Evolutionary conservation across 495 filamentous ascomycete genomes (phyloP), one percentile per base, ranked within the genome.

Genomic region (Daldinia bambusicola): DNA sequence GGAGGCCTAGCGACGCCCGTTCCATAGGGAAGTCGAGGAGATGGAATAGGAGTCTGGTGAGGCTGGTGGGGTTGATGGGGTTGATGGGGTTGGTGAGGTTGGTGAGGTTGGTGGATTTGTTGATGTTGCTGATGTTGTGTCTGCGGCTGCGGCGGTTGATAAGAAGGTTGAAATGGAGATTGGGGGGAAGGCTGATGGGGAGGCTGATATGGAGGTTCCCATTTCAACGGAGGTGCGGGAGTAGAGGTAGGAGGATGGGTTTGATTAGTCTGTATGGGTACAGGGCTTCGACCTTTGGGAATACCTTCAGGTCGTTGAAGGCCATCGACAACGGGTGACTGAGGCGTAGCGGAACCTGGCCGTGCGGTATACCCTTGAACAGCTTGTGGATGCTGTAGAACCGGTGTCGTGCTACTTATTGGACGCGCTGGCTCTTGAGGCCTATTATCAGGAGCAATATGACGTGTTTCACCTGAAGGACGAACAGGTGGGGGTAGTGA

Each of bases 201-300:
- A 68, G 61, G 80, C 57, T 84, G 83, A 58, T 86, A 87, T 7
- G 78, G 82, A 6, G 80, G 82, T 62, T 87, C 85, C 84, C 83
- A 85, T 73, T 83, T 84, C 52, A 82, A 74, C 31, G 77, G 50
- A 31, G 75, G 74, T 34, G 74, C 68, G 8, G 60, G 58, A 31
- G 58, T 40, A 34, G 66, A 40, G 20, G 75, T 48, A 31, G 74
- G 67, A 41, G 62, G 38, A 65, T 53, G 55, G 30, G 72, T 55
- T 62, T 74, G 75, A 36, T 55, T 72, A 16, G 63, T 68, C 48
- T 70, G 78, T 50, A 73, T 71, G 13, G 66, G 75, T 7, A 57
- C 61, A 58, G 72, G 75, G 45, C 75, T 75, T 69, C 74, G 71
- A 10, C 67, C 68, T 64, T 70, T 74, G 16, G 74, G 56, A 13